Evolutionary conservation across 768 basidiomycete species (phyloP).

Genomic region (Hygrophorus russula): DNA sequence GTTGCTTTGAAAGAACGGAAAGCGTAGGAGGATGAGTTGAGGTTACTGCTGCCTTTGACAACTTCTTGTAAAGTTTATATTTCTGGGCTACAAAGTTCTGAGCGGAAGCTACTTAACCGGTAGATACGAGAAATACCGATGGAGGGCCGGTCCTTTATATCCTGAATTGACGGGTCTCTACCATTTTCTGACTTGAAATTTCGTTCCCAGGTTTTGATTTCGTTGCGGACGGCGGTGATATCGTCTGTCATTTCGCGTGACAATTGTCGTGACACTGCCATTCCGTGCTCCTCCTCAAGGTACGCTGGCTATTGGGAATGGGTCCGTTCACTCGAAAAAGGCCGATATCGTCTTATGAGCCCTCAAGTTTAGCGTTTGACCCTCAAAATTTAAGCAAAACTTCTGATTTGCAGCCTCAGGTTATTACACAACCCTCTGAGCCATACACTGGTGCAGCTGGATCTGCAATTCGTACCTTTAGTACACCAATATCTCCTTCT

Average conservation of each 20-base stretch:
- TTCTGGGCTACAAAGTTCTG: slow-evolving; percentile 45
- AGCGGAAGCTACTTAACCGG: slow-evolving; percentile 8
- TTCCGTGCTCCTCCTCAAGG: too few species aligned
- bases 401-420: too few species aligned
- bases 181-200: slow-evolving; percentile 45
- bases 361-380: too few species aligned
- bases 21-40: slow-evolving; percentile 17
- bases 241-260: slow-evolving; percentile 31
- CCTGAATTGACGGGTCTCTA: slow-evolving; percentile 53
- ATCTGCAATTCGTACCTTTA: background rate
- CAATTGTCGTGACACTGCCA: too few species aligned
- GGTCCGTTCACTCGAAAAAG: too few species aligned
- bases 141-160: slow-evolving; percentile 49
- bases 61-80: slow-evolving; percentile 74
- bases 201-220: slow-evolving; percentile 75
- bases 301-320: too few species aligned
- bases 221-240: slow-evolving; percentile 40
- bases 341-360: too few species aligned
- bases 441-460: background rate
- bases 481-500: slow-evolving; percentile 15
- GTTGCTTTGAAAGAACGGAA: slow-evolving; percentile 37
- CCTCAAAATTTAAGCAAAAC: too few species aligned
- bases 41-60: slow-evolving; percentile 35
- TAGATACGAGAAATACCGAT: slow-evolving; percentile 37
- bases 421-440: too few species aligned